A percentile compares a stretch with the other conserved stretches of the same genome.
Evolutionary conservation across 1,139 yeast genomes (phyloP).

Genomic region (Insectozyma bohioensis): DNA sequence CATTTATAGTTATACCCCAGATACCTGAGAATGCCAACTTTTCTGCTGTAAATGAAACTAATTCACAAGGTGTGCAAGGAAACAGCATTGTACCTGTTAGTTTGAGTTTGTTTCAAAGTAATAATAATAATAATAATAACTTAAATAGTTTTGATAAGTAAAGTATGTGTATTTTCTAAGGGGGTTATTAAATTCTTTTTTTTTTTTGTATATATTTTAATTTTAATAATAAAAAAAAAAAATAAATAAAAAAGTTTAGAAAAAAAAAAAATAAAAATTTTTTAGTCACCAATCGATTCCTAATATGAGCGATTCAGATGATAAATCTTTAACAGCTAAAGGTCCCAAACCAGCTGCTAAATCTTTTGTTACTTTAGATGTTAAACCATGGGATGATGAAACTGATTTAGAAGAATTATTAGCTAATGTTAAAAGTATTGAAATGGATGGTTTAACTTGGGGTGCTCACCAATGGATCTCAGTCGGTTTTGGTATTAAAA

Average conservation of each 20-base stretch:
- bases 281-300: too few relatives aligned
- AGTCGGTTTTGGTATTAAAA: constrained; percentile 99
- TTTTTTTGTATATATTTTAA: too few relatives aligned
- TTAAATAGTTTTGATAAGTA: too few relatives aligned
- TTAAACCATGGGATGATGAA: constrained; percentile 99
- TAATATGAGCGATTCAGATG: constrained; percentile 35
- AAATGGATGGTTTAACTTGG: constrained; percentile 93
- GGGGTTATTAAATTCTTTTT: too few relatives aligned
- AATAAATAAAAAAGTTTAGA: background rate
- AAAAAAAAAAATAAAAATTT: background rate
- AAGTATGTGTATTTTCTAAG: too few relatives aligned
- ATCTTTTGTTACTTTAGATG: constrained; percentile 93
- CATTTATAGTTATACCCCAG: constrained; percentile 28
- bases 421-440: constrained; percentile 79
- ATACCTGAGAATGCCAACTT: constrained; percentile 39
- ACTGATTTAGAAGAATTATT: constrained; percentile 87
- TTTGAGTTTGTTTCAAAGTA: too few relatives aligned
- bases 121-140: too few relatives aligned
- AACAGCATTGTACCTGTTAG: constrained; percentile 22
- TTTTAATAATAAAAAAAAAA: constrained; percentile 3
- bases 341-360: constrained; percentile 98
- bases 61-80: constrained; percentile 29
- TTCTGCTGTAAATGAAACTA: constrained; percentile 29
- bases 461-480: constrained; percentile 97
- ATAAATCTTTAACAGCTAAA: constrained; percentile 57